A percentile compares a stretch with the other conserved stretches of the same genome.
Evolutionary conservation across 495 filamentous ascomycete genomes (phyloP).

Genomic region (Cercophora samala): DNA sequence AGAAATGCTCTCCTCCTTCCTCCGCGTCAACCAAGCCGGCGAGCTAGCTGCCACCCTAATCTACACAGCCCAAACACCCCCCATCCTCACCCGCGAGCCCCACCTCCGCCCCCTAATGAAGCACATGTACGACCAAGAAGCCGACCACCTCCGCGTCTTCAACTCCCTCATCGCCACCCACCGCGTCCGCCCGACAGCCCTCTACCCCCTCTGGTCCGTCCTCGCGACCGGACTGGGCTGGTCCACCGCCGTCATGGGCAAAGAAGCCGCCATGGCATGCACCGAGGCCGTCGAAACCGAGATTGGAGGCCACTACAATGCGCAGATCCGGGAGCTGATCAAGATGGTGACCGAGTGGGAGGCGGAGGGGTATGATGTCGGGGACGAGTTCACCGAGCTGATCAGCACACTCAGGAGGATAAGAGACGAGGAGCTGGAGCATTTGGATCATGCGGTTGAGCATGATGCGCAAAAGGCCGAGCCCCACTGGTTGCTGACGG

Average conservation of each 20-base stretch:
- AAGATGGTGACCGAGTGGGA: constrained; percentile 71
- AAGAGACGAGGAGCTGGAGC: constrained; percentile 94
- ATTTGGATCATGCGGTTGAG: constrained; percentile 90
- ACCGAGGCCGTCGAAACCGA: constrained; percentile 98
- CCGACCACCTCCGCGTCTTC: constrained; percentile 79
- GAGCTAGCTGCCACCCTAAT: constrained; percentile 85
- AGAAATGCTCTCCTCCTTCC: constrained; percentile 73
- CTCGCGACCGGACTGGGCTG: constrained; percentile 84
- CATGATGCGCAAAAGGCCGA: constrained; percentile 85
- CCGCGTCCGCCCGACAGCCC: constrained; percentile 86
- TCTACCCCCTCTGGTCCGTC: constrained; percentile 89
- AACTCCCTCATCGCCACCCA: constrained; percentile 79
- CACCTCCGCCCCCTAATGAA: constrained; percentile 86
- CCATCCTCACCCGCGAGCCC: constrained; percentile 70
- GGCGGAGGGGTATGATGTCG: constrained; percentile 66
- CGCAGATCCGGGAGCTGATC: constrained; percentile 75
- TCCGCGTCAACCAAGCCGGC: constrained; percentile 88
- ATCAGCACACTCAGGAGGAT: constrained; percentile 73
- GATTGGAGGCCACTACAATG: constrained; percentile 94
- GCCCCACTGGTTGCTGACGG: constrained; percentile 86
- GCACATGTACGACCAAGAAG: constrained; percentile 98
- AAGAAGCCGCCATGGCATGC: constrained; percentile 97
- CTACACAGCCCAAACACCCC: constrained; percentile 75
- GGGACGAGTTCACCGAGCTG: constrained; percentile 72
- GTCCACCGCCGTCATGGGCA: constrained; percentile 82